Evolutionary conservation across 1,139 yeast genomes (phyloP).

Genomic region (Yueomyces sp.): DNA sequence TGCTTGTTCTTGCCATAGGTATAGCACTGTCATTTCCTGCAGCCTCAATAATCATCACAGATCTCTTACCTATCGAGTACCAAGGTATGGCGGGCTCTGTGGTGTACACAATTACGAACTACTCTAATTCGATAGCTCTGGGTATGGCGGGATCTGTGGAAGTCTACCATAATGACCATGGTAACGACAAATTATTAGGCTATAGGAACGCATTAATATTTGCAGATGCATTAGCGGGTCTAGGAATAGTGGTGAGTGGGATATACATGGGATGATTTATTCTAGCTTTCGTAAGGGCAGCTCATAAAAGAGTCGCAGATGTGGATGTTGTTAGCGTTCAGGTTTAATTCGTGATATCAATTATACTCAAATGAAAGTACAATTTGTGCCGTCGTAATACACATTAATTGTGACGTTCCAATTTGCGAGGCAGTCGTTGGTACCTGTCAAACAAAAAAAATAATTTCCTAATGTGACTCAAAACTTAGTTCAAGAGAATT

Average conservation of each 20-base stretch:
- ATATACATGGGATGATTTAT: conserved; percentile 1
- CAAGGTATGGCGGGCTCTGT: conserved; percentile 54
- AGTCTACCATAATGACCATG: conserved; percentile 23
- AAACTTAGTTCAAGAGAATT: conserved; percentile 20
- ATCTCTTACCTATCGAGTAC: conserved; percentile 35
- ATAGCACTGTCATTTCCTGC: conserved; percentile 52
- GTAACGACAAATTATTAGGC: conserved; percentile 21
- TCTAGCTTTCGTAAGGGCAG: too few relatives aligned
- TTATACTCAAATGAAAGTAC: too few relatives aligned
- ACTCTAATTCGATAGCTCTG: conserved; percentile 39
- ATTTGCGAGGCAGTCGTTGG: too few relatives aligned
- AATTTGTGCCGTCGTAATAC: too few relatives aligned
- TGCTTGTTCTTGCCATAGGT: conserved; percentile 41
- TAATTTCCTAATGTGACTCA: conserved; percentile 12
- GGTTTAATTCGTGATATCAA: too few relatives aligned
- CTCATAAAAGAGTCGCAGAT: too few relatives aligned
- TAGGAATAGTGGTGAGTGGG: conserved; percentile 8
- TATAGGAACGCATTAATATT: conserved; percentile 22
- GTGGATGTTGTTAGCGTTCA: too few relatives aligned
- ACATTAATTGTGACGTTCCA: too few relatives aligned
- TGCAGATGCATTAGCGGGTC: conserved; percentile 26
- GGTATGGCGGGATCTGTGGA: conserved; percentile 42
- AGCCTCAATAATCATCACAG: conserved; percentile 40
- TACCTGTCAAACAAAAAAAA: too few relatives aligned
- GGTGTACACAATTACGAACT: conserved; percentile 41